A percentile compares a stretch with the other conserved stretches of the same genome.
phyloP scores from a whole-genome alignment of 306 rosid species.

The Canavalia gladiata region DNA sequence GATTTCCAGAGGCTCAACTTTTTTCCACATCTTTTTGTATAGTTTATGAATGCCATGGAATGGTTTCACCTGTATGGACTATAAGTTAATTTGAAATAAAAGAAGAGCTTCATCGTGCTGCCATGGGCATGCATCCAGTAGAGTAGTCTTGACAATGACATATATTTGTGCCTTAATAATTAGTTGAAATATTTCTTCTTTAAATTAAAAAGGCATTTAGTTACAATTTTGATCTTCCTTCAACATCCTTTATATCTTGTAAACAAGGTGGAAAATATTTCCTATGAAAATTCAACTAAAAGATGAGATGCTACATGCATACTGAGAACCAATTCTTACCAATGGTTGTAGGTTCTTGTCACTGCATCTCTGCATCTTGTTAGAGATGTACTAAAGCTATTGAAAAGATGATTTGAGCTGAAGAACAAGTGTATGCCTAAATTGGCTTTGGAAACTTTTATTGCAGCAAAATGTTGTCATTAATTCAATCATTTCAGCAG shows the following conservation, averaged over 20 bases:
- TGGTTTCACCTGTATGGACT: background rate
- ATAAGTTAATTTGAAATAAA: background rate
- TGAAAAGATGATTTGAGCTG: slow-evolving; percentile 52
- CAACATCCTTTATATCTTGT: slow-evolving; percentile 11
- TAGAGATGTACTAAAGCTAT: slow-evolving; percentile 53
- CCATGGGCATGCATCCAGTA: background rate
- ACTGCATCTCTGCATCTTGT: slow-evolving; percentile 84
- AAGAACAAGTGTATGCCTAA: slow-evolving; percentile 11
- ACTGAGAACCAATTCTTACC: slow-evolving; percentile 15
- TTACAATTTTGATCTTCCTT: slow-evolving; percentile 11
- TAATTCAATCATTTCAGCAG: slow-evolving; percentile 11
- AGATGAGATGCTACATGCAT: background rate
- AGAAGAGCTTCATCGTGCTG: slow-evolving; percentile 23
- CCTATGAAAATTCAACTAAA: background rate
- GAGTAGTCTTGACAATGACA: background rate
- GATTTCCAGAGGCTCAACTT: slow-evolving; percentile 16
- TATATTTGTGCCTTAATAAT: background rate
- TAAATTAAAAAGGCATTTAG: background rate
- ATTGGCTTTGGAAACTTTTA: slow-evolving; percentile 32
- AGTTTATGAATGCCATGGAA: background rate
- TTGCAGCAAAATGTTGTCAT: slow-evolving; percentile 24
- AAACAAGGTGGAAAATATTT: slow-evolving; percentile 20
- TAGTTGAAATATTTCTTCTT: slow-evolving; percentile 6
- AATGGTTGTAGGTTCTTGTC: slow-evolving; percentile 73
- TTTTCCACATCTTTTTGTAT: background rate